Base-by-base conservation (phyloP, 805 yeast species). In the Starmerella stigmatis region DNA sequence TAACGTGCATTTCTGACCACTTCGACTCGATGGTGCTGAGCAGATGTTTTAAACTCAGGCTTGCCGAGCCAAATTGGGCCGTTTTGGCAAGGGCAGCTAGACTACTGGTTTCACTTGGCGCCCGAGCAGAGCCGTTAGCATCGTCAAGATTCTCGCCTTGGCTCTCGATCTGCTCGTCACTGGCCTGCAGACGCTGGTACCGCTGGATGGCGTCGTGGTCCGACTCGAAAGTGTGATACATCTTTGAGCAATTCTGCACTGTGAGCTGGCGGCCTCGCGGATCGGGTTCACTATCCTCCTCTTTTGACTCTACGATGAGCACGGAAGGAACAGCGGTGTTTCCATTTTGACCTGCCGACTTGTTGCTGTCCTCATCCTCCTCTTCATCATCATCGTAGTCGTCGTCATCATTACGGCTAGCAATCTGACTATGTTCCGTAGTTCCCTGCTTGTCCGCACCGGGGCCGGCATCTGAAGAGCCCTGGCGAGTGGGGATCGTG, bases 41-140 rank as follows among this genome's bases (percentile, higher is more conserved):
- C 40, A 92, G 70, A 61, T 94, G 88, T 58, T 86, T 85, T 42
- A 92, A 67, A 3, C 86, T 78, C 29, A 81, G 63, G 54, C 78
- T 81, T 1, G 86, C 88, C 3, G 88, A 86, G 3, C 89, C 89
- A 43, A 76, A 64, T 46, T 70, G 68, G 47, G 72, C 74, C 6
- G 70, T 59, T 11, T 60, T 32, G 41, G 53, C 37, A 10, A 47
- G 22, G 4, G 47, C 39, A 3, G 36, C 20, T n/a, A 50, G 21
- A 23, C 38, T 45, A 36, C 44, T 28, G 16, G 38, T 49, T 27
- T 57, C 62, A 48, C 54, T 58, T 2, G 40, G 48, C 8, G 49
- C 49, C 8, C 20, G 22, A 8, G 20, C 17, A 5, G 34, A 16
- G 22, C 9, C 15, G 15, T 12, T 48, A 21, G 11, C 28, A 39